These are phyloP conservation scores for Epicoccum nigrum DNA, from an alignment of 2,329 filamentous ascomycete species.

Conservation along the genomic window DNA sequence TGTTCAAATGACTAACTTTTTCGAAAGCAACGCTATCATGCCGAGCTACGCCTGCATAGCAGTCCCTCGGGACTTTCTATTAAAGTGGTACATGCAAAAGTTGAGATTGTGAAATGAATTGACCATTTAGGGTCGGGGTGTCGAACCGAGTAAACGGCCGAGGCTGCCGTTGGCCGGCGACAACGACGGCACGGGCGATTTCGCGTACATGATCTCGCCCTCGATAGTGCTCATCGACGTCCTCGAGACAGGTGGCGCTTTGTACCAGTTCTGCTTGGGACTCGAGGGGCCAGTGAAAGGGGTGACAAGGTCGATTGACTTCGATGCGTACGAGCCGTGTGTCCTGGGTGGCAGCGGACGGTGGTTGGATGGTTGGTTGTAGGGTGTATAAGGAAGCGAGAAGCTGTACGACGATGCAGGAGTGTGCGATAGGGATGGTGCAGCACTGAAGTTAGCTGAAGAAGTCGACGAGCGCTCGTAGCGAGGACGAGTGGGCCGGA, in stretches of 20 bases:
- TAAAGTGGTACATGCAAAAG: slow-evolving; percentile 2
- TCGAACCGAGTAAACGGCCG: slow-evolving; percentile 43
- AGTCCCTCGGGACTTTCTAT: slow-evolving; percentile 8
- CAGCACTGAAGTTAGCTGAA: slow-evolving; percentile 43
- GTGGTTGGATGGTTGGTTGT: slow-evolving; percentile 22
- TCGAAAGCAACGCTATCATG: slow-evolving; percentile 13
- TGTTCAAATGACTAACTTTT: slow-evolving; percentile 13
- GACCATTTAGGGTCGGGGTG: slow-evolving; percentile 18
- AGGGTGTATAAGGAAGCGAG: slow-evolving; percentile 51
- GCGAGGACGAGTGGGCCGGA: slow-evolving; percentile 40
- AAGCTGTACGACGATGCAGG: slow-evolving; percentile 54
- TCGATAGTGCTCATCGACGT: slow-evolving; percentile 45
- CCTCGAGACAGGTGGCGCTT: slow-evolving; percentile 39
- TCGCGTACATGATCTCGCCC: slow-evolving; percentile 48
- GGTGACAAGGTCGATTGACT: slow-evolving; percentile 54
- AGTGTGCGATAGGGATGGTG: slow-evolving; percentile 55
- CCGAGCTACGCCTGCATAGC: slow-evolving; percentile 21
- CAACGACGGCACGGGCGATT: slow-evolving; percentile 40
- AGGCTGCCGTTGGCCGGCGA: slow-evolving; percentile 47
- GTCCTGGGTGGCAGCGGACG: slow-evolving; percentile 49
- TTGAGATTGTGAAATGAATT: slow-evolving; percentile 3
- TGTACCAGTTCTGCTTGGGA: slow-evolving; percentile 43
- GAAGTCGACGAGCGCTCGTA: slow-evolving; percentile 46
- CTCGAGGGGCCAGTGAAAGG: slow-evolving; percentile 47
- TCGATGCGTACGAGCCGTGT: slow-evolving; percentile 46